phyloP scores from a whole-genome alignment of 2,329 filamentous ascomycete species.

The Beauveria scarabaeidicola region DNA sequence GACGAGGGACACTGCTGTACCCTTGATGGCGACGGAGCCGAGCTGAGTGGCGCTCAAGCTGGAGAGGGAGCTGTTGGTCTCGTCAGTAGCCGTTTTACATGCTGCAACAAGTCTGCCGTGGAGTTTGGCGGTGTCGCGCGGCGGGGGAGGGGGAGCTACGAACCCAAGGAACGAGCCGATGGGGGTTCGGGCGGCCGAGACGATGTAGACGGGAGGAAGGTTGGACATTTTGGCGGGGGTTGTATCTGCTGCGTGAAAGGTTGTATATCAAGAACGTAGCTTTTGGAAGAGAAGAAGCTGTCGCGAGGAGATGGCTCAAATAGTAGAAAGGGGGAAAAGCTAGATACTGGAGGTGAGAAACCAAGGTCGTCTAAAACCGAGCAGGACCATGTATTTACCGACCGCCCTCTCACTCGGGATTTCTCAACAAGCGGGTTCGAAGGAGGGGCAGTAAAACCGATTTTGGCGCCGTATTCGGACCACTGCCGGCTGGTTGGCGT shows the following conservation, averaged over 20 bases:
- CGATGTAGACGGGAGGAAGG: conserved; percentile 87
- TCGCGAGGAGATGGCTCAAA: conserved; percentile 10
- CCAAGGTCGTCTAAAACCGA: not conserved
- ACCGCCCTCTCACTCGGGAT: conserved; percentile 8
- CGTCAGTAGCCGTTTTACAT: not conserved
- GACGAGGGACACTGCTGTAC: conserved; percentile 36
- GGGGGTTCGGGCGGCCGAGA: conserved; percentile 83
- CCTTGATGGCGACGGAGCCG: conserved; percentile 86
- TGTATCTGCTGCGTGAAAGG: not conserved
- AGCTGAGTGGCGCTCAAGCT: conserved; percentile 80
- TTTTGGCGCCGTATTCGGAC: conserved; percentile 12
- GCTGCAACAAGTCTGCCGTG: not conserved
- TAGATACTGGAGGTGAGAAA: not conserved
- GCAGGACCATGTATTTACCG: not conserved
- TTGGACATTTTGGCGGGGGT: conserved; percentile 55
- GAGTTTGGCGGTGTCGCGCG: not conserved
- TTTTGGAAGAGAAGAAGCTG: not conserved
- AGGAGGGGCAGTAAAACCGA: conserved; percentile 5
- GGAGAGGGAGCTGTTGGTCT: conserved; percentile 63
- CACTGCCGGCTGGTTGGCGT: not conserved
- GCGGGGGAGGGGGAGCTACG: conserved; percentile 14
- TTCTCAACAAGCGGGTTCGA: not conserved
- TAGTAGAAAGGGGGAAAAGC: not conserved
- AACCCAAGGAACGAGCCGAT: conserved; percentile 93
- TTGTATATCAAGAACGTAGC: conserved; percentile 5